Evolutionary conservation across 108 stramenopile genomes (phyloP), one percentile per base, ranked within the genome.

Genomic region (Epipyxis sp.): DNA sequence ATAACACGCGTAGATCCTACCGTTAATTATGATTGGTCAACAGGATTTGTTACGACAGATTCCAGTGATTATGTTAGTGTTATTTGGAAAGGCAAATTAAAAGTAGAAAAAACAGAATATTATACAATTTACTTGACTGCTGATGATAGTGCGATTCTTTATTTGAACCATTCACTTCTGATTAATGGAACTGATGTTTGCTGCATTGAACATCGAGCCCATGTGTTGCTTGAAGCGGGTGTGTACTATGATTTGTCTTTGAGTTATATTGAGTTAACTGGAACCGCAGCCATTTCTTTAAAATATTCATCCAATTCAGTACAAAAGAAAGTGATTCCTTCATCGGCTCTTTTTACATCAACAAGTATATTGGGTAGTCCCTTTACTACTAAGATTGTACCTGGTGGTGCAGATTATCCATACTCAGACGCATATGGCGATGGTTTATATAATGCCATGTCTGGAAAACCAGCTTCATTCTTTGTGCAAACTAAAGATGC

Each of bases 1-100:
- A 68, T 91, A n/a, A 78, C 88, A 50, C 76, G 90, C 32, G 77
- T 91, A n/a, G 92, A 93, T 61, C 50, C 88, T 3, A 74, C 76
- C 27, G 72, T 90, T 58, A 3, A 81, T 16, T 84, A 82, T 40
- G 76, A 40, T 80, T 86, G 84, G 84, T 90, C 89, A 20, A 84
- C 88, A 1, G 91, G 90, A 34, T 59, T 87, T 35, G 84, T 94
- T 40, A 92, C 92, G 0, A 77, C 81, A 29, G 91, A 85, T 79
- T 90, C 87, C 42, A 80, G 90, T 42, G 91, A 94, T 86, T 94
- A 90, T 40, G 89, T 94, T 3, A 90, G 90, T 32, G 81, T 84
- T 43, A 84, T 91, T 29, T 94, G 91, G 91, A 80, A 74, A 54
- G 93, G 93, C 44, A 94, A 94, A 79, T 59, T 94, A 43, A 61